Conservation (phyloP, 495 filamentous ascomycete species). For the Ascobolus immersus region DNA sequence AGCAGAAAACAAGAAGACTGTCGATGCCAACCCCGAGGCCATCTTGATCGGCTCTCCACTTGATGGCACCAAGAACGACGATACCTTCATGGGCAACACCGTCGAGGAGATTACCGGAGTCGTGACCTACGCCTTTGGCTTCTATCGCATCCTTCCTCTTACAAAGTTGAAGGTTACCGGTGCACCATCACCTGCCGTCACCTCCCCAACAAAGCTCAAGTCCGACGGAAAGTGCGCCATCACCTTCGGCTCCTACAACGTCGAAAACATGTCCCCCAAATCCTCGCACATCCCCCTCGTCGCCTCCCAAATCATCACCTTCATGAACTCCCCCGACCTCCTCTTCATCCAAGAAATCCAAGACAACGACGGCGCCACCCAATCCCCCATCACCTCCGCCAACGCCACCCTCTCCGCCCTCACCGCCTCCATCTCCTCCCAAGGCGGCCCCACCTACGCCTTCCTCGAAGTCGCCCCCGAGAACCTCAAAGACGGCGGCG, state of each 20-base stretch:
- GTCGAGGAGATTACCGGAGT: slow-evolving; percentile 33
- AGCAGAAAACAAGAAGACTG: slow-evolving; percentile 1
- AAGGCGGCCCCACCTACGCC: slow-evolving; percentile 20
- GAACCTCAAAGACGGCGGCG: slow-evolving; percentile 28
- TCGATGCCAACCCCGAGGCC: slow-evolving; percentile 35
- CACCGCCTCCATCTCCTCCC: slow-evolving; percentile 17
- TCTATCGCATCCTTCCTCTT: slow-evolving; percentile 32
- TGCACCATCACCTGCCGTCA: slow-evolving; percentile 15
- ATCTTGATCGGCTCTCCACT: slow-evolving; percentile 33
- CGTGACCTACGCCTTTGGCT: slow-evolving; percentile 30
- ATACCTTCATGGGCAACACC: slow-evolving; percentile 27
- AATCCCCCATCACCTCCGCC: slow-evolving; percentile 25
- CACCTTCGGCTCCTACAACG: slow-evolving; percentile 33
- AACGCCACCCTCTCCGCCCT: slow-evolving; percentile 25
- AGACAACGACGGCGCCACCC: slow-evolving; percentile 27
- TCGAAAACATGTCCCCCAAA: slow-evolving; percentile 30
- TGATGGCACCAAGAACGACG: slow-evolving; percentile 30
- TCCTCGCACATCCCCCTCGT: slow-evolving; percentile 22
- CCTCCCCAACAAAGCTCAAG: slow-evolving; percentile 21
- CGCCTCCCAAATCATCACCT: slow-evolving; percentile 29
- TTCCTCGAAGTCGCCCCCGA: slow-evolving; percentile 26
- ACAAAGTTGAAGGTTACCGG: slow-evolving; percentile 23
- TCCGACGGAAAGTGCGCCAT: slow-evolving; percentile 25
- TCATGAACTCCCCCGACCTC: slow-evolving; percentile 27
- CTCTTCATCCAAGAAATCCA: slow-evolving; percentile 37